Percentiles rank a stretch among this genome's conserved stretches.
These are phyloP conservation scores for Suillus discolor DNA, from an alignment of 768 basidiomycete genomes.

Conservation along the genomic window DNA sequence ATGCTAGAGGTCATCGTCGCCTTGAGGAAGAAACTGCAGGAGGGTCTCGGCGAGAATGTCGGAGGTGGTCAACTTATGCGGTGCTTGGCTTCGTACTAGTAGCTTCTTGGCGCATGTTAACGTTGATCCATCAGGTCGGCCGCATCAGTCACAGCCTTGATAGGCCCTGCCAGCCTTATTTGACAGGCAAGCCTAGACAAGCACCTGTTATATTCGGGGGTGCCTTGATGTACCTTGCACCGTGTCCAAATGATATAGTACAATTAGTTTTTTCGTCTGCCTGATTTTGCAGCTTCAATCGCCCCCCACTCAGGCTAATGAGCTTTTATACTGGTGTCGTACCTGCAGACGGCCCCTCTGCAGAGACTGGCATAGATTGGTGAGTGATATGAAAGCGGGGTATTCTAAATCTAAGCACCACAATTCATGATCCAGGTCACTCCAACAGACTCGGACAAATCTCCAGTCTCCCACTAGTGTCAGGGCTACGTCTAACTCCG, in stretches of 20 bases:
- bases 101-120: not conserved
- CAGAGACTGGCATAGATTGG: not conserved
- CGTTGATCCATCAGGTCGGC: not conserved
- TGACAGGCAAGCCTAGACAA: not conserved
- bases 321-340: not conserved
- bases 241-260: not conserved
- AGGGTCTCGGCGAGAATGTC: not conserved
- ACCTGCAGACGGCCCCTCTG: not conserved
- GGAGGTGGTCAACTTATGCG: not conserved
- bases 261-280: too few relatives aligned
- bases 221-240: not conserved
- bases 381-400: not conserved
- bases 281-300: not conserved
- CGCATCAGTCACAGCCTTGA: conserved; percentile 1
- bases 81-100: not conserved
- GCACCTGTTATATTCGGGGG: not conserved
- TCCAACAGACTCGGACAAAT: not conserved
- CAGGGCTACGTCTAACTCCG: not conserved
- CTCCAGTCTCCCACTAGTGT: not conserved
- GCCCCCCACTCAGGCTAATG: not conserved
- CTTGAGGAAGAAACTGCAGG: not conserved
- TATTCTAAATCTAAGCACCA: too few relatives aligned
- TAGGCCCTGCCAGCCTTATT: not conserved
- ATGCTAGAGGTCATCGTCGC: not conserved
- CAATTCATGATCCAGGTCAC: not conserved